Conservation (phyloP, 2,329 filamentous ascomycete genomes). For the Stagonosporopsis vannaccii region DNA sequence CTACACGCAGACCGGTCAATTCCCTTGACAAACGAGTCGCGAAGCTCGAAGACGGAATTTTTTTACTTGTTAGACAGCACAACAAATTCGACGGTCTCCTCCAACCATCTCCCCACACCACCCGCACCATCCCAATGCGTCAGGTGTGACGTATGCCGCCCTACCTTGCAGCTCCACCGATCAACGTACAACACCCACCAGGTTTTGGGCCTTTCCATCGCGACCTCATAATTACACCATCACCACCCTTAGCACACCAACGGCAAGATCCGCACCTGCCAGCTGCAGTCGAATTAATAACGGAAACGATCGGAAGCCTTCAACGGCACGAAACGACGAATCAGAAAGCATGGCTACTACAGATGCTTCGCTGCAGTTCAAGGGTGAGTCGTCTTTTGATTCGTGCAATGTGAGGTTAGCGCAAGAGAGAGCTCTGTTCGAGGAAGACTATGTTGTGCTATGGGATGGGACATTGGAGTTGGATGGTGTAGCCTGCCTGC, state of each 20-base stretch:
- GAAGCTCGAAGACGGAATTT: neutral
- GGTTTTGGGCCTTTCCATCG: neutral
- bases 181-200: conserved; percentile 1
- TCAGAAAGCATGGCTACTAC: conserved; percentile 5
- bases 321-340: neutral
- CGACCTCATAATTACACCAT: conserved; percentile 12
- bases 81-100: too few species aligned
- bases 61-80: too few species aligned
- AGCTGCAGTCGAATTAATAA: neutral
- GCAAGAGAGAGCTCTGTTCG: neutral
- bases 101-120: neutral
- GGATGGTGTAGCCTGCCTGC: too few species aligned
- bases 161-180: neutral
- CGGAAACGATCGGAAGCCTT: neutral
- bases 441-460: neutral
- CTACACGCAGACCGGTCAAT: neutral
- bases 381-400: neutral
- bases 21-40: neutral
- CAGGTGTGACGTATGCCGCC: conserved; percentile 8
- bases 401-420: too few species aligned
- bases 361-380: conserved; percentile 9
- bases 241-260: neutral
- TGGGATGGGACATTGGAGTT: too few species aligned
- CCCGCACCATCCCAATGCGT: neutral
- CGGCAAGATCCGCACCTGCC: neutral